Evolutionary conservation across 2,329 filamentous ascomycete genomes (phyloP).

Genomic region (Didymella sp.): DNA sequence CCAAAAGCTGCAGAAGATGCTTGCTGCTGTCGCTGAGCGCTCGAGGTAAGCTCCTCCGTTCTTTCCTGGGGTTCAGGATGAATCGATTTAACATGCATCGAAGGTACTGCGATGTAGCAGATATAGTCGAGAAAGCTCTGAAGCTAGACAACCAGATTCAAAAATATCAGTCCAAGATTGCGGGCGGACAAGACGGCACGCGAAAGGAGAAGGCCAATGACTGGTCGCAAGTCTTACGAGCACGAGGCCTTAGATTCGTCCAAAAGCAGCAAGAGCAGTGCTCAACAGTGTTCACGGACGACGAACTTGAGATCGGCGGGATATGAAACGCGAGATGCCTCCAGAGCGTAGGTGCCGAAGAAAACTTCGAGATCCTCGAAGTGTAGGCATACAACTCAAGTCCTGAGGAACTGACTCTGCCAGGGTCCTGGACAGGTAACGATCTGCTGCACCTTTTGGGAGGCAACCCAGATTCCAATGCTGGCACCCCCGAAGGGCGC

Average conservation of each 20-base stretch:
- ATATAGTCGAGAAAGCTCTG: background rate
- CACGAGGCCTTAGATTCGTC: background rate
- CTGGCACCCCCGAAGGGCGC: background rate
- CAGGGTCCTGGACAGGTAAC: background rate
- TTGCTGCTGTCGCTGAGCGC: background rate
- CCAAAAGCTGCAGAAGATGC: background rate
- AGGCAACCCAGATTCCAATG: background rate
- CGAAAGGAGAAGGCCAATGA: background rate
- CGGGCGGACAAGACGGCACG: background rate
- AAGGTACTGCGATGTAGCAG: background rate
- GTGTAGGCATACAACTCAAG: background rate
- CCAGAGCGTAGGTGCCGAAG: too few species aligned
- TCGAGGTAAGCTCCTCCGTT: background rate
- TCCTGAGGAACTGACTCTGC: background rate
- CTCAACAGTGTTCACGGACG: background rate
- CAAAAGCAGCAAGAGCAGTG: background rate
- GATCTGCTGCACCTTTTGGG: background rate
- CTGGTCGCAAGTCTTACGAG: background rate
- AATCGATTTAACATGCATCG: background rate
- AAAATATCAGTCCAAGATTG: background rate
- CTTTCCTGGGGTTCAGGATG: too few species aligned
- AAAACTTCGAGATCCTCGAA: background rate
- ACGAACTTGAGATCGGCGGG: background rate
- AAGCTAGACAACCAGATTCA: background rate
- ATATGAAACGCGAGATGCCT: background rate